Evolutionary conservation across 73 alveolate species (phyloP).

Genomic region (Paramecium sonneborni): DNA sequence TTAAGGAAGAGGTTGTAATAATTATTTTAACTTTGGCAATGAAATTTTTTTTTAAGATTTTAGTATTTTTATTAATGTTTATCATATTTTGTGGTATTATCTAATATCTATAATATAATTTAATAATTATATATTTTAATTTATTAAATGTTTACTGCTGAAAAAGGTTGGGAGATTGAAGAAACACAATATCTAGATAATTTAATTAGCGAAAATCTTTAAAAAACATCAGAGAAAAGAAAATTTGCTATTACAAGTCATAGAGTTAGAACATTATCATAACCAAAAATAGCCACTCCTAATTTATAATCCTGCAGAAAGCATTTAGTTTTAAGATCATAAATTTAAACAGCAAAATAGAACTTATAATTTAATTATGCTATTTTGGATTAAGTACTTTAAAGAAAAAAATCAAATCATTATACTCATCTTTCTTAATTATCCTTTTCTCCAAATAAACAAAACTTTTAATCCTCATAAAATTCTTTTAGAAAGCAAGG

Average conservation of each 20-base stretch:
- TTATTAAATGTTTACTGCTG: not conserved
- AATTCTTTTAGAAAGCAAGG: not conserved
- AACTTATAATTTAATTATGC: not conserved
- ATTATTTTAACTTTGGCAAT: too few species aligned
- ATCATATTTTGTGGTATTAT: too few species aligned
- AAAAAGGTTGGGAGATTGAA: constrained; percentile 1
- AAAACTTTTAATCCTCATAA: not conserved
- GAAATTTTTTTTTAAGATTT: too few species aligned
- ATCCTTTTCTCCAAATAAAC: not conserved
- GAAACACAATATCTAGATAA: not conserved
- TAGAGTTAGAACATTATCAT: not conserved
- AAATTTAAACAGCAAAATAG: not conserved
- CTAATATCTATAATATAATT: not conserved
- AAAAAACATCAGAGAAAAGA: not conserved
- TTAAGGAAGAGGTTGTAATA: too few species aligned
- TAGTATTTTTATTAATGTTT: too few species aligned
- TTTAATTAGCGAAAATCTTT: not conserved
- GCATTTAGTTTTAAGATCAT: not conserved
- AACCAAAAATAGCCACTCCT: not conserved
- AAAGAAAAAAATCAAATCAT: not conserved
- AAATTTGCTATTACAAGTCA: not conserved
- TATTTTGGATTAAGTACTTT: not conserved
- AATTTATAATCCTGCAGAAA: not conserved
- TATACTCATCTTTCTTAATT: not conserved
- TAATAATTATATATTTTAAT: not conserved